phyloP scores from a whole-genome alignment of 768 basidiomycete genomes.

The Suillus luteus region DNA sequence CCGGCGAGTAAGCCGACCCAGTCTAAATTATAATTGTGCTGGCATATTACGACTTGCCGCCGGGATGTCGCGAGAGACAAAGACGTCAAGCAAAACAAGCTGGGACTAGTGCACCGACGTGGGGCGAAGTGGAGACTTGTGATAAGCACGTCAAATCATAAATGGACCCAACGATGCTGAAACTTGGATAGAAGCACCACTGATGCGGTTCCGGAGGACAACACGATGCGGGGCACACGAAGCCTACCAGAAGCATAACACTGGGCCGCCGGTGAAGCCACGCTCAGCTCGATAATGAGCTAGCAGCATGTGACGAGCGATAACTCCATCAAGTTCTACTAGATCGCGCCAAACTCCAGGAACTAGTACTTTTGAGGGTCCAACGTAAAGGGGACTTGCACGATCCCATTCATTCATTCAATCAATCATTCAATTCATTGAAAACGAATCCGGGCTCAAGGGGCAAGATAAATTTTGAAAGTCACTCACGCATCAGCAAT shows the following conservation, averaged over 20 bases:
- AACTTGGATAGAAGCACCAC: neutral
- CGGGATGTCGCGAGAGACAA: neutral
- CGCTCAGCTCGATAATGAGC: neutral
- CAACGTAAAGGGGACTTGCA: neutral
- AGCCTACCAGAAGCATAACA: constrained; percentile 1
- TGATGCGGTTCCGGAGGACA: neutral
- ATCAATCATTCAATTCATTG: neutral
- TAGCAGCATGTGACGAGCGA: neutral
- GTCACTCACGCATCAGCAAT: constrained; percentile 75
- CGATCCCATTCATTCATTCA: constrained; percentile 4
- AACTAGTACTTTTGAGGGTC: neutral
- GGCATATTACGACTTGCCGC: constrained; percentile 2
- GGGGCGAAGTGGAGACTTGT: too few relatives aligned
- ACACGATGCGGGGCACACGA: neutral
- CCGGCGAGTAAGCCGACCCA: neutral
- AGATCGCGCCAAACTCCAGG: neutral
- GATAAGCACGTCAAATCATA: neutral
- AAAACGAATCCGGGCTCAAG: neutral
- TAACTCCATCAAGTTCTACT: neutral
- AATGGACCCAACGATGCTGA: too few relatives aligned
- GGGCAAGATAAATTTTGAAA: neutral
- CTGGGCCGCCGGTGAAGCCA: neutral
- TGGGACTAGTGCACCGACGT: neutral
- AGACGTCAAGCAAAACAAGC: neutral
- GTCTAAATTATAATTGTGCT: neutral